Base-by-base conservation (phyloP, 352 stramenopile genomes). In the Phytopythium delawarense region DNA sequence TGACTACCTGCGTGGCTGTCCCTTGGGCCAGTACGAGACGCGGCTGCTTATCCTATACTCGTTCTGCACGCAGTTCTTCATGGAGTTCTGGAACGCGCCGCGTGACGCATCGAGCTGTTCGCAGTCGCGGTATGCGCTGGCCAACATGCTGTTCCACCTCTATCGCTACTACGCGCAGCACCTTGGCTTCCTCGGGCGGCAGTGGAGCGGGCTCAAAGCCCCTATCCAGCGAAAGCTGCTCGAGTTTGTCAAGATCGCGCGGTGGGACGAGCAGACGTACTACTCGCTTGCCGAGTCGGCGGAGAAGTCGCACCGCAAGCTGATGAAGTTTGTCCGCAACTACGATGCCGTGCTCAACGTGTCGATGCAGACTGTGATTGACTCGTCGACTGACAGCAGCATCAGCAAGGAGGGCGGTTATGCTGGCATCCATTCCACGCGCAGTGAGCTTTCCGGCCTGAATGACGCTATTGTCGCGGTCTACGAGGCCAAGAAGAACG, bases 231-330 rank as follows among this genome's bases (percentile, higher is more conserved):
- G 95, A 35, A 96, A 98, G 67, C 67, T 99, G 6, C 92, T 98
- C 69, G 96, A 99, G 59, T 98, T 99, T 75, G 90, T 98, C 37
- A 99, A 99, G 65, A 92, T 99, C 35, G 95, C 88, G 35, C 98
- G 97, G 56, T 99, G 98, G 98, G 98, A 99, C 69, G 97, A 99
- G 62, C 97, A 99, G 72, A 99, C 96, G 28, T 99, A 99, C 71
- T 99, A 99, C 81, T 97, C 97, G 42, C 75, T 99, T 23, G 94
- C 94, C 12, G 98, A 99, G 59, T 98, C 96, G 7, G 95, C 94
- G 0, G 94, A 99, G 63, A 98, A 98, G 66, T 99, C 98, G 40
- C 97, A 99, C 69, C 85, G 94, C 39, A 98, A 98, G 71, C 72
- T 99, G n/a, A 98, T 98, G 87, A 98, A 98, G 75, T 94, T 99